Evolutionary conservation across 1,284 basidiomycete genomes (phyloP), one percentile per base, ranked within the genome.

Genomic region (Abortiporus biennis): DNA sequence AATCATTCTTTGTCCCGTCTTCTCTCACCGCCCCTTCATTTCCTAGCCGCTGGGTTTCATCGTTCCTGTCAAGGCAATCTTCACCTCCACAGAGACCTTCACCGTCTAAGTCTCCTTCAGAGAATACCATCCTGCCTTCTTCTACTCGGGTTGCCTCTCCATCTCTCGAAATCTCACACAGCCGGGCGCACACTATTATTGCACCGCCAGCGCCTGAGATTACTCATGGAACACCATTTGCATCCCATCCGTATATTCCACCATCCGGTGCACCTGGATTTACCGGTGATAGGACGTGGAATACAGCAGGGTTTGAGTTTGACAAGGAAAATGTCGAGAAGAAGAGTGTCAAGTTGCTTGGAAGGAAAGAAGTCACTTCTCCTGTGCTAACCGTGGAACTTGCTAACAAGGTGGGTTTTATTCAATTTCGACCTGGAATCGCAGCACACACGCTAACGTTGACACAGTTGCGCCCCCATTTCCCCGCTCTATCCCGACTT

Each of bases 401-500:
- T 9, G 85, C 84, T 3, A 71, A 81, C 51, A 51, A 70, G 62
- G 85, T 88, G 52, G 39, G 78, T 62, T 13, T 39, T 30, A 6
- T 37, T 23, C 15, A 24, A 27, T 36, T 29, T 43, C 22, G 21
- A 21, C n/a, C 21, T 17, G n/a, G n/a, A n/a, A n/a, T n/a, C 36
- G 30, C 32, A 9, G 12, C 20, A 8, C 31, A 15, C 24, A 24
- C 6, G 16, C 19, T 11, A 15, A 6, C 16, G 8, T 35, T 25
- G 33, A 29, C 15, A 6, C 45, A 92, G 89, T 65, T 93, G 6
- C 79, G 86, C 0, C 63, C 76, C 0, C 68, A 80, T 47, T 68
- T 98, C 1, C 91, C 95, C 0, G 80, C 92, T 0, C 74, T 96
- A 13, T 74, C 85, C 13, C 81, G 88, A 3, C 75, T 98, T 3